Conservation (phyloP, 768 basidiomycete genomes). For the Tylopilus cervinicoccineus region DNA sequence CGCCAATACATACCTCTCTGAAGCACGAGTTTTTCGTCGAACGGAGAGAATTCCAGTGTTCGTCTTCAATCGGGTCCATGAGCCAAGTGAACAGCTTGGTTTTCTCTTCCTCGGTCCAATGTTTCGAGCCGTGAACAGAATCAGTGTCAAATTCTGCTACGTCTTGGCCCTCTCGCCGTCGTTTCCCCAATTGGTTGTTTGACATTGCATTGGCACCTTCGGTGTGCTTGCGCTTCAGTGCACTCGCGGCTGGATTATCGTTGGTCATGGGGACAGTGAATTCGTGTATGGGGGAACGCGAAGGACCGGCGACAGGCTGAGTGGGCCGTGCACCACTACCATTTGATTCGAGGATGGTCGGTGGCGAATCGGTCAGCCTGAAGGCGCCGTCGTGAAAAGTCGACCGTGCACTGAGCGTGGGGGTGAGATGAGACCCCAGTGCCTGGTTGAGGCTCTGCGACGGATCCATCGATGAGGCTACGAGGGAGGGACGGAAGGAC, state of each 20-base stretch:
- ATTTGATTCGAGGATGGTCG: constrained; percentile 28
- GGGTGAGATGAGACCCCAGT: constrained; percentile 48
- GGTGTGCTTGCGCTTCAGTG: constrained; percentile 45
- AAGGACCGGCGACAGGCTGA: constrained; percentile 27
- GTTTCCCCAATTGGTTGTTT: constrained; percentile 26
- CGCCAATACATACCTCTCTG: constrained; percentile 51
- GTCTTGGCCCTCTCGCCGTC: constrained; percentile 30
- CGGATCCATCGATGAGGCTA: constrained; percentile 22
- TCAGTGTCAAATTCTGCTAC: constrained; percentile 29
- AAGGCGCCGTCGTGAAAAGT: constrained; percentile 30
- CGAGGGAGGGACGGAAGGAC: constrained; percentile 10
- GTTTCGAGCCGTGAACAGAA: constrained; percentile 62
- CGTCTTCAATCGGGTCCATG: constrained; percentile 66
- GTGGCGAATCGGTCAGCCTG: constrained; percentile 30
- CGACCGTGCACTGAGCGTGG: constrained; percentile 32
- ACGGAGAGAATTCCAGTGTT: constrained; percentile 73
- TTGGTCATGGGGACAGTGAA: constrained; percentile 28
- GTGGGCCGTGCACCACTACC: constrained; percentile 20
- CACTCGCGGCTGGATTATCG: constrained; percentile 21
- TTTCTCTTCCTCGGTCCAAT: constrained; percentile 86
- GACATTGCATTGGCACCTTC: constrained; percentile 28
- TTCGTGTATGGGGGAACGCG: constrained; percentile 32
- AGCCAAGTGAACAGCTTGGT: constrained; percentile 75
- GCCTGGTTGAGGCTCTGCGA: constrained; percentile 58
- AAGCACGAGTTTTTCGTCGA: constrained; percentile 82